Evolutionary conservation across 768 basidiomycete genomes (phyloP), one percentile per base, ranked within the genome.

Genomic region (Multifurca ochricompacta): DNA sequence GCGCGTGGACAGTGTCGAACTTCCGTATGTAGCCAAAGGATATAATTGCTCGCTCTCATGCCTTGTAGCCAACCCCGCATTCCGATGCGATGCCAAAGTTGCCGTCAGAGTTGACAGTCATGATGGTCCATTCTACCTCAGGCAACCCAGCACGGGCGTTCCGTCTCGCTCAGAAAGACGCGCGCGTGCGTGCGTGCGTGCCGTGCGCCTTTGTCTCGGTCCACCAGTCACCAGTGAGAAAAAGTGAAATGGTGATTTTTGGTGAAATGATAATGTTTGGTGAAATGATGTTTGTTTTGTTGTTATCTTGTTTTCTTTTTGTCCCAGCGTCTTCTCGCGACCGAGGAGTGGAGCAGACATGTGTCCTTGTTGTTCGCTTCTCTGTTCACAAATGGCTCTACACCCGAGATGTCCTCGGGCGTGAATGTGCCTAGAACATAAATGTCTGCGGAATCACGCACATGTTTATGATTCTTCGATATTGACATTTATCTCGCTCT

Each of bases 361-460:
- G 14, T 5, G 27, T 43, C 28, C 39, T 18, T 43, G 4, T 39
- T 51, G 30, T 51, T 51, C 54, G 48, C 49, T 51, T 51, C 35
- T 10, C 21, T 27, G 6, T n/a, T 44, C 27, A 18, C 31, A 32
- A 48, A 51, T 36, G 39, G 14, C n/a, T 10, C 11, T 19, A 14
- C 11, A 25, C 34, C 42, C 42, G 51, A 46, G 31, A 6, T 23
- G 39, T 40, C 21, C 31, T n/a, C 30, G n/a, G 11, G 2, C 42
- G 9, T 10, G 14, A 36, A 16, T 14, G 21, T 25, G 23, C 21
- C 40, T 21, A 21, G 23, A n/a, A 41, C 36, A 44, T 52, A 52
- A 52, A 44, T 28, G 32, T 21, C 10, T 7, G 13, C 11, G 35
- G 19, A 27, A 23, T 28, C 18, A 30, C 34, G 18, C 18, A 30